Percentiles rank a stretch among this genome's conserved stretches.
Evolutionary conservation across 768 basidiomycete genomes (phyloP).

Genomic region (Mycena galericulata): DNA sequence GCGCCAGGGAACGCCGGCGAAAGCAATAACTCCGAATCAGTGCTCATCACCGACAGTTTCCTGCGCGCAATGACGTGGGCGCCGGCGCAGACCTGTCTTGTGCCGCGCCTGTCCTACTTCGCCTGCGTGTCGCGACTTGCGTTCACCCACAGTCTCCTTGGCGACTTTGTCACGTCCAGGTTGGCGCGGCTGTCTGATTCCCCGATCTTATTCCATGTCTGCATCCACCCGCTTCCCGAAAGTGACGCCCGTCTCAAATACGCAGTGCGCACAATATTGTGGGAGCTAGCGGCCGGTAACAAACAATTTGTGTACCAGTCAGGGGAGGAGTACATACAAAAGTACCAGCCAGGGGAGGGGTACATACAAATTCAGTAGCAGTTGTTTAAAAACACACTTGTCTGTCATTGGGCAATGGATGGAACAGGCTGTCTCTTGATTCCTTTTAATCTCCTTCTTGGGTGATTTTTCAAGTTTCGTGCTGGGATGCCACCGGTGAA

Average conservation of each 20-base stretch:
- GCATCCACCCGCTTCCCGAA: constrained; percentile 1
- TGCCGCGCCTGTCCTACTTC: constrained; percentile 6
- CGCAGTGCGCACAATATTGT: not conserved
- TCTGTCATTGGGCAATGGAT: too few relatives aligned
- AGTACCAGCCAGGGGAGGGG: too few relatives aligned
- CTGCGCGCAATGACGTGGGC: not conserved
- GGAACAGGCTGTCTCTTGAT: too few relatives aligned
- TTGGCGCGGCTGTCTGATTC: not conserved
- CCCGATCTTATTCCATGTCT: not conserved
- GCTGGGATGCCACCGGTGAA: too few relatives aligned
- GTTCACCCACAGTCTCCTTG: not conserved
- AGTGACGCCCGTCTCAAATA: not conserved
- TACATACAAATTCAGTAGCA: not conserved
- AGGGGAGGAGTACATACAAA: not conserved
- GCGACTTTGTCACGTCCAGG: not conserved
- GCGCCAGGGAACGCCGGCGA: not conserved
- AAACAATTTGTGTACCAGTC: not conserved
- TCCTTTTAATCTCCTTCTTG: too few relatives aligned
- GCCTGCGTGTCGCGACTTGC: not conserved
- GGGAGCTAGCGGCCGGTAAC: not conserved
- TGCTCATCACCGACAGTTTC: constrained; percentile 12
- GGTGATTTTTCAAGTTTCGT: too few relatives aligned
- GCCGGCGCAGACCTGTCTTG: not conserved
- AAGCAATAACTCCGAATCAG: not conserved
- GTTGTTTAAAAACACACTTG: not conserved